Base-by-base conservation (phyloP, 140 eudicot genomes). In the Flaveria floridana region DNA sequence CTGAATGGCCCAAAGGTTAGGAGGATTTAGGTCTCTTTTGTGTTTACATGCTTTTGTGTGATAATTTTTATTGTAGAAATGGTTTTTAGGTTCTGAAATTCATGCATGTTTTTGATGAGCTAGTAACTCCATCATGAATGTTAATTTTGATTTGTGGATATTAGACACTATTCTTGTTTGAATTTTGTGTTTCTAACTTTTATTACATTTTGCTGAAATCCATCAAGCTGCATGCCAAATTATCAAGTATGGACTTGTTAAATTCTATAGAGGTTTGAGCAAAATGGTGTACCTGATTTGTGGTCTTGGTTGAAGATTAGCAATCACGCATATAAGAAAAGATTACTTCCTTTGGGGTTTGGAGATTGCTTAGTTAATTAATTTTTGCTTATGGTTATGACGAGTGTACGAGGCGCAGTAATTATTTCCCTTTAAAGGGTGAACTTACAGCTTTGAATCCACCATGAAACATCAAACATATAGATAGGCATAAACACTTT, bases 1-100 rank as follows among this genome's bases (percentile, higher is more conserved):
- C 97, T 9, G 97, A 92, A 57, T 92, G 97, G 97, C 97, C 97
- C 18, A 92, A 92, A 87, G 97, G 97, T 92, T 79, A 4, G 84
- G 28, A 50, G 2, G 74, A 68, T 68, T 53, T 11, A 18, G 37
- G 67, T 56, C 44, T 16, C 26, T 26, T 15, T 55, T 53, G 18
- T 42, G 30, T n/a, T 1, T 39, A 48, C 52, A 9, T 74, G 6
- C 37, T 30, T 30, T 30, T 30, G 6, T 30, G 80, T 73, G 23
- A 44, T 68, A 0, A 13, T 52, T 8, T 3, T 46, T 18, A 16
- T 14, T 50, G 21, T 21, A 14, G 20, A 11, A 25, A 79, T 42
- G 20, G 23, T 14, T 44, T 28, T 62, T 37, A 6, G 15, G 4
- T 61, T 81, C 52, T 42, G 9, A 58, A 16, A n/a, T 66, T 41